Evolutionary conservation across 805 yeast genomes (phyloP), one percentile per base, ranked within the genome.

Genomic region (Candida chilensis): DNA sequence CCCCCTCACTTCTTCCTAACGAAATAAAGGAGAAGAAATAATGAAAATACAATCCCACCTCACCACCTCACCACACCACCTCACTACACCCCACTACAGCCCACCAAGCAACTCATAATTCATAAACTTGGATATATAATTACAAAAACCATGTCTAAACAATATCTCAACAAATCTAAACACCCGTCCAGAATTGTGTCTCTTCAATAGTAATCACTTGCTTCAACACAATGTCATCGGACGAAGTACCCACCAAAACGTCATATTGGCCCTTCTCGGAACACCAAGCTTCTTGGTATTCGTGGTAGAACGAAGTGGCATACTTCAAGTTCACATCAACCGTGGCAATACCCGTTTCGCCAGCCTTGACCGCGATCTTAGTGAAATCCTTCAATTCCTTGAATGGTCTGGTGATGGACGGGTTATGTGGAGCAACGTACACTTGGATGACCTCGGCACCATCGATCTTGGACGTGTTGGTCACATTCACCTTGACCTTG

Each of bases 381-480:
- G 39, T 60, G 30, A 58, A 58, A 20, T 53, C 57, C 38, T 52
- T 56, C 41, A 58, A 50, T 33, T 58, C 63, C 39, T 57, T 58
- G 20, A 46, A 31, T 3, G 65, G 60, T 33, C 64, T 45, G 32
- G 37, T 48, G 27, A 54, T 39, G 12, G 37, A 34, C 7, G 61
- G 45, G 17, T 42, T 42, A 18, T 35, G 41, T 16, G 47, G 55
- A 10, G 44, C 34, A 29, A 57, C 33, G 36, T 57, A 58, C 9
- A 56, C 44, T 37, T 58, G 64, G 16, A 54, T 50, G 11, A 44
- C 42, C 36, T 57, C 64, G 14, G 52, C 41, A 17, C 64, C 64
- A 20, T 37, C 50, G n/a, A 37, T 27, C 24, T 40, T 35, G 27
- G 64, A 62, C 11, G 54, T 47, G 33, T 58, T 58, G 20, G 40